Conservation (phyloP, 495 filamentous ascomycete species). For the Staphylotrichum longicolle region DNA sequence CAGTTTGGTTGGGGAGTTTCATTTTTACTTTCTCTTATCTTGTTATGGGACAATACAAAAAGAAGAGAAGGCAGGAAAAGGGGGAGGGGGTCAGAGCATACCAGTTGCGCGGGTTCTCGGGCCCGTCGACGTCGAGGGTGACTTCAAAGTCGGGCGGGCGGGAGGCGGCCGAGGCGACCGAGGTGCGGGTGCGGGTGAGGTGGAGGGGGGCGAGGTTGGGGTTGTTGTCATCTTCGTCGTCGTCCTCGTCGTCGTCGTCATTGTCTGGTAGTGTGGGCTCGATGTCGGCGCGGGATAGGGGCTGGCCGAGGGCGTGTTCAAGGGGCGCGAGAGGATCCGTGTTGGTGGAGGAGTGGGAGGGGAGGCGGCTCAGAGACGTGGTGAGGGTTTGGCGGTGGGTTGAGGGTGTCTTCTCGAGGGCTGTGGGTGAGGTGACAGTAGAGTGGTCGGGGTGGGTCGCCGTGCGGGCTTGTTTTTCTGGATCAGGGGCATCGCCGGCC, state of each 20-base stretch:
- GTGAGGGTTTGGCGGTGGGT: neutral
- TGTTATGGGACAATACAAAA: too few species aligned
- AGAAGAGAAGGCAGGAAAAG: neutral
- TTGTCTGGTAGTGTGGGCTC: neutral
- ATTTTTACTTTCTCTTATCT: too few species aligned
- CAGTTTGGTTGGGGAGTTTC: too few species aligned
- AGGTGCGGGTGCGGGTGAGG: slow-evolving; percentile 44
- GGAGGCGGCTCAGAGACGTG: slow-evolving; percentile 6
- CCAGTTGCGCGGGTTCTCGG: slow-evolving; percentile 57
- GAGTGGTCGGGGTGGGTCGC: neutral
- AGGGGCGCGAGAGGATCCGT: slow-evolving; percentile 36
- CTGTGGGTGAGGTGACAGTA: neutral
- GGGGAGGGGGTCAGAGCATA: neutral
- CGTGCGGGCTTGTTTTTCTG: slow-evolving; percentile 7
- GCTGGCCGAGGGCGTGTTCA: slow-evolving; percentile 31
- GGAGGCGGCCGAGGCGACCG: slow-evolving; percentile 58
- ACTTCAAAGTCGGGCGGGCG: slow-evolving; percentile 71
- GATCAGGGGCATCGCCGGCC: neutral
- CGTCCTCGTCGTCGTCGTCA: neutral
- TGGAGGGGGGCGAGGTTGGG: slow-evolving; percentile 14
- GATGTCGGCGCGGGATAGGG: slow-evolving; percentile 1
- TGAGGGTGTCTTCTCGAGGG: neutral
- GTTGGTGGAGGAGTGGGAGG: slow-evolving; percentile 28
- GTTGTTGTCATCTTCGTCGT: slow-evolving; percentile 6
- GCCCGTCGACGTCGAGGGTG: slow-evolving; percentile 64